Evolutionary conservation across 495 filamentous ascomycete species (phyloP).

Genomic region (Immersiella caudata): DNA sequence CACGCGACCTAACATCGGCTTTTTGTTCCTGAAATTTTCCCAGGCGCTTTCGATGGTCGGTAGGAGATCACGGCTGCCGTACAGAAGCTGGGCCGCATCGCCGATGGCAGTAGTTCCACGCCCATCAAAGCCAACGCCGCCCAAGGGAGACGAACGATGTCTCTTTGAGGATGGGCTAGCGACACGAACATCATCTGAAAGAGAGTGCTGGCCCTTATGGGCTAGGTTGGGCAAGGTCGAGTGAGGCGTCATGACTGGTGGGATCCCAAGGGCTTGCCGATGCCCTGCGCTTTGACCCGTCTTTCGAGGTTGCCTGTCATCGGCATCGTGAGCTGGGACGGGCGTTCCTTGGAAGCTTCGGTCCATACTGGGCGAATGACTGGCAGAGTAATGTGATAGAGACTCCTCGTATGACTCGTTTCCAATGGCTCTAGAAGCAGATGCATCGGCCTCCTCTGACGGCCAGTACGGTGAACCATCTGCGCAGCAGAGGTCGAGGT

Average conservation of each 20-base stretch:
- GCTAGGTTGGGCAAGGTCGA: neutral
- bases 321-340: neutral
- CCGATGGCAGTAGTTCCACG: neutral
- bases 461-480: conserved; percentile 16
- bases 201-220: neutral
- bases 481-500: neutral
- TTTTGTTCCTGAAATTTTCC: conserved; percentile 12
- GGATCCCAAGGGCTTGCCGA: neutral
- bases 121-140: neutral
- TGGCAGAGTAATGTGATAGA: conserved; percentile 19
- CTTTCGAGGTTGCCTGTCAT: neutral
- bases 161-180: neutral
- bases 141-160: neutral
- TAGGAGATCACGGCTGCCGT: conserved; percentile 18
- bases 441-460: neutral
- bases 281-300: no score
- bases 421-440: neutral
- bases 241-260: no score
- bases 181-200: neutral
- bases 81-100: neutral
- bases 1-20: conserved; percentile 26
- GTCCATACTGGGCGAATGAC: conserved; percentile 19
- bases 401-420: conserved; percentile 20
- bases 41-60: conserved; percentile 21
- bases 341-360: neutral